Percentiles rank a stretch among this genome's conserved stretches.
phyloP scores from a whole-genome alignment of 495 filamentous ascomycete species.

The Penicillium coprophilum region DNA sequence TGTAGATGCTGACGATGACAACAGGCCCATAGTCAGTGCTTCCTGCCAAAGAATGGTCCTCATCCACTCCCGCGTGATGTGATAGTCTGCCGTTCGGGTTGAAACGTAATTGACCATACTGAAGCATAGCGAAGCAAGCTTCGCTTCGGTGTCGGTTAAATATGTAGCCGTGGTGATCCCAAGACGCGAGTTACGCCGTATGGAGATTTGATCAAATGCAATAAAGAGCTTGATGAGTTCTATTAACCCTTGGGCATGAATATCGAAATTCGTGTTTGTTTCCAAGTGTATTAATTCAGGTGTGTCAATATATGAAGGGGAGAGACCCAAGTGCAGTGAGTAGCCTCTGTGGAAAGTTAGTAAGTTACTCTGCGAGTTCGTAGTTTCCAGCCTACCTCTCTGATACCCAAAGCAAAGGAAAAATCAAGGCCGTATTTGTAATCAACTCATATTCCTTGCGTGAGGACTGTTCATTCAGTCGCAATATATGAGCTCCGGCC shows the following conservation, averaged over 20 bases:
- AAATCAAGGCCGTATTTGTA: conserved; percentile 27
- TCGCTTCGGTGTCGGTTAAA: conserved; percentile 23
- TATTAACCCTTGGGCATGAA: conserved; percentile 28
- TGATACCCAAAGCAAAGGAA: conserved; percentile 35
- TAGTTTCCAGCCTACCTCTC: conserved; percentile 23
- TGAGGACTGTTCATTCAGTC: conserved; percentile 17
- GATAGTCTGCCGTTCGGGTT: conserved; percentile 31
- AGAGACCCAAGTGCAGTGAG: conserved; percentile 32
- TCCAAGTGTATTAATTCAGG: conserved; percentile 12
- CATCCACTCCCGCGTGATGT: conserved; percentile 60
- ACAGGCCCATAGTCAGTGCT: conserved; percentile 48
- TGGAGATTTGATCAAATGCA: conserved; percentile 27
- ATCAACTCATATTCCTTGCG: conserved; percentile 15
- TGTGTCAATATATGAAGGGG: conserved; percentile 26
- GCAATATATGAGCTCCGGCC: conserved; percentile 23
- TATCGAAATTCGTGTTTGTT: conserved; percentile 1
- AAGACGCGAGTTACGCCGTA: conserved; percentile 2
- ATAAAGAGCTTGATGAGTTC: conserved; percentile 31
- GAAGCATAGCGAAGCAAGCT: conserved; percentile 21
- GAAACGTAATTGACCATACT: conserved; percentile 13
- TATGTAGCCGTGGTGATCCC: not conserved
- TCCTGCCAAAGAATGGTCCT: conserved; percentile 77
- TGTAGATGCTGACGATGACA: conserved; percentile 54
- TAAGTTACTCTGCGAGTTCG: not conserved
- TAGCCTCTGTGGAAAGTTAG: conserved; percentile 26